Evolutionary conservation across 140 eudicot species (phyloP), one percentile per base, ranked within the genome.

Genomic region (Flaveria floridana): DNA sequence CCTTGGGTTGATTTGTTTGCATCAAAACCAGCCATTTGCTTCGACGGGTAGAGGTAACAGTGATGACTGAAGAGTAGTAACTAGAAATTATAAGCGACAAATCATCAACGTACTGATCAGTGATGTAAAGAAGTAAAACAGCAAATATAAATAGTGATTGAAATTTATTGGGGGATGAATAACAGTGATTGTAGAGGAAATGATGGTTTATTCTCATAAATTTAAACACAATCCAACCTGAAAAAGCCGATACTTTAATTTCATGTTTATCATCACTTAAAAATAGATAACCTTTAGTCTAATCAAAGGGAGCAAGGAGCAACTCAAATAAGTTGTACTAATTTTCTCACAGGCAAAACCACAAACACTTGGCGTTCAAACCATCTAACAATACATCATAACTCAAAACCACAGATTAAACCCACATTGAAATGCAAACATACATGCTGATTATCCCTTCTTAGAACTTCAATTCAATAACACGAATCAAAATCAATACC

Each of bases 331-430:
- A 0, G 7, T 64, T n/a, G 70, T 37, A 37, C 26, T 37, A 37
- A 16, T 37, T 65, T 65, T 65, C 26, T 39, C 7, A n/a, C 26
- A 34, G 70, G 70, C 51, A 37, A n/a, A 34, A 65, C 50, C 20
- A 65, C 70, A 65, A 65, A 37, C 70, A 65, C 70, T 65, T 65
- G 70, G 70, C 3, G 70, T 65, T 51, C 70, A 65, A 28, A 4
- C 20, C 28, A 61, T 19, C 67, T 3, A 61, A 6, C 68, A 63
- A 30, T 15, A 63, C 30, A 30, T 6, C 3, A 63, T 12, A 63
- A 63, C 7, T 23, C 39, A 61, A 11, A 61, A 20, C 6, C 65
- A 58, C 3, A 58, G 4, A 25, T 23, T 30, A 62, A 3, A 5
- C 15, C 5, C 7, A 7, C 68, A 63, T 13, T 28, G 47, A 30